Percentiles rank a stretch among this genome's conserved stretches.
Conservation (phyloP, 768 basidiomycete genomes). For the Lactarius sanguifluus region DNA sequence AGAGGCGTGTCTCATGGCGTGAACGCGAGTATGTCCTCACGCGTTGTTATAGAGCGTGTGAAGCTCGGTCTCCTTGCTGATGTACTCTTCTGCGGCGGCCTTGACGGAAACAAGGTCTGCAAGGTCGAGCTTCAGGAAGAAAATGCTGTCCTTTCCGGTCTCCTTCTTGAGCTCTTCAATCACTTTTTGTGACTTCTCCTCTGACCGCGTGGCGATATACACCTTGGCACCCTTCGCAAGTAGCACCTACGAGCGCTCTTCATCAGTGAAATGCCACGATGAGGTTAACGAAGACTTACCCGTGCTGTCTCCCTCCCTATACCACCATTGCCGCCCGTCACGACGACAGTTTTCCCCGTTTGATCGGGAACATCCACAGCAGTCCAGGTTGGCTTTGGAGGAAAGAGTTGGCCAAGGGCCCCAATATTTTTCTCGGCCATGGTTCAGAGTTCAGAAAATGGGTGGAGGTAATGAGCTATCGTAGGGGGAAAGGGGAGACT, state of each 20-base stretch:
- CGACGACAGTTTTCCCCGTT: constrained; percentile 32
- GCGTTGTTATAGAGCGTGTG: constrained; percentile 41
- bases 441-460: background rate
- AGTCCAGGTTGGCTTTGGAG: constrained; percentile 25
- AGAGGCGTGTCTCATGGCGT: background rate
- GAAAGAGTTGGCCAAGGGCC: constrained; percentile 15
- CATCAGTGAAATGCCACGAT: background rate
- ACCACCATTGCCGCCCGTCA: constrained; percentile 33
- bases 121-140: constrained; percentile 41
- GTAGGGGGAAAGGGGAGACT: too few species aligned
- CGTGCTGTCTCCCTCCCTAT: constrained; percentile 30
- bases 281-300: background rate
- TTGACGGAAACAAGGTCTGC: constrained; percentile 39
- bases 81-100: constrained; percentile 39
- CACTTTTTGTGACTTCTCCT: constrained; percentile 27
- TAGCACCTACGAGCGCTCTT: constrained; percentile 30
- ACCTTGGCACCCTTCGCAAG: constrained; percentile 36
- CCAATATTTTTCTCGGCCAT: constrained; percentile 21
- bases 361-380: constrained; percentile 32
- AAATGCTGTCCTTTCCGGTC: constrained; percentile 25
- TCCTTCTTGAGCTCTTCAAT: constrained; percentile 30
- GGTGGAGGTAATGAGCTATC: background rate
- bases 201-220: constrained; percentile 35
- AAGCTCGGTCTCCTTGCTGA: constrained; percentile 30
- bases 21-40: constrained; percentile 23